Base-by-base conservation (phyloP, 2,329 filamentous ascomycete genomes). In the Elsinoe batatas region DNA sequence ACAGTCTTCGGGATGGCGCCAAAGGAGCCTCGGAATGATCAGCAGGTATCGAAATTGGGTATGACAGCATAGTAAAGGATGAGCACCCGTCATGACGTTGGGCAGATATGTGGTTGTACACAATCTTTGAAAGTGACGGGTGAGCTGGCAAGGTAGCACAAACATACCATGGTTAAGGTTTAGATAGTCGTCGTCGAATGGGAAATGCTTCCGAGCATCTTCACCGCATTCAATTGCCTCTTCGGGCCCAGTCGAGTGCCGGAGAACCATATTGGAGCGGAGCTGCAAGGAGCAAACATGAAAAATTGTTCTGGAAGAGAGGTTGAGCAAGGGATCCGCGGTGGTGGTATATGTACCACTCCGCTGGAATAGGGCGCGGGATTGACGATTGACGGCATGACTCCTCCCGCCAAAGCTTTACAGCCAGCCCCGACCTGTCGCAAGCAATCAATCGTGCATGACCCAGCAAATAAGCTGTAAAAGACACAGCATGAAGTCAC, bases 161-260 rank as follows among this genome's bases (percentile, higher is more conserved):
- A 51, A 58, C 66, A 61, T 71, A 87, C 87, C 88, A 65, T 94
- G 85, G 68, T 94, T 94, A 54, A 94, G 72, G 65, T 89, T 90
- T 53, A 74, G 76, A 67, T 81, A 89, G n/a, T 74, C 74, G 0
- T 80, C 75, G 47, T 82, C 80, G 58, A 91, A 80, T n/a, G 82
- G 70, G 66, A 91, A 93, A 36, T 58, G 49, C 59, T 82, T 77
- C 57, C 77, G 75, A 63, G 86, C 64, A 26, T 65, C 64, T 50
- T 57, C 58, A 11, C 68, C 68, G 54, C 67, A 69, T 44, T 66
- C 61, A 30, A 69, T 65, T 7, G 36, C n/a, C 18, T 42, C 15
- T 5, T 42, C 32, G 13, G 53, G 17, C 8, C 8, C 43, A 11
- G 12, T 15, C 12, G 18, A n/a, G 13, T 36, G 38, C 20, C 40